These are phyloP conservation scores for Penicillium soppii DNA, from an alignment of 495 filamentous ascomycete species.

Conservation along the genomic window DNA sequence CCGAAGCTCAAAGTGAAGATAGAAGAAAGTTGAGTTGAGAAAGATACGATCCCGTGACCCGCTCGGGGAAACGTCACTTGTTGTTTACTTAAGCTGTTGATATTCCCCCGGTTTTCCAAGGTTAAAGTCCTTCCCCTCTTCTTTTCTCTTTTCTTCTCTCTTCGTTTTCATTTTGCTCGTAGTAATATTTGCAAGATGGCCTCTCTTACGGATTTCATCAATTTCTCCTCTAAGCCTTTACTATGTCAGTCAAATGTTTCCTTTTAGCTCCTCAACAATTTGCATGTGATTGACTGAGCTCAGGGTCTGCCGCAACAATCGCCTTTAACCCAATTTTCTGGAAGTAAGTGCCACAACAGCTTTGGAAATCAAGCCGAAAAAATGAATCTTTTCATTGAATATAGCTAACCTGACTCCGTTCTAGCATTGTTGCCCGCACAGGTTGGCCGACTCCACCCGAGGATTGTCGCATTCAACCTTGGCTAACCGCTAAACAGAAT, in stretches of 20 bases:
- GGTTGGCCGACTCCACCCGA: conserved; percentile 31
- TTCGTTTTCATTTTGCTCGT: conserved; percentile 5
- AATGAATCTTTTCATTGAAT: neutral
- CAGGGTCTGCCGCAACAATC: conserved; percentile 50
- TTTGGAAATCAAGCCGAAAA: neutral
- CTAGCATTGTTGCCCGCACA: conserved; percentile 47
- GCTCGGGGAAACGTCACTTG: conserved; percentile 24
- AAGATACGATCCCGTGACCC: conserved; percentile 19
- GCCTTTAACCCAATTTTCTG: conserved; percentile 58
- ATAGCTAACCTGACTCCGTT: conserved; percentile 1
- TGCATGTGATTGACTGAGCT: conserved; percentile 36
- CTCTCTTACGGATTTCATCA: conserved; percentile 39
- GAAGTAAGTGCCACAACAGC: conserved; percentile 53
- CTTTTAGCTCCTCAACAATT: conserved; percentile 20
- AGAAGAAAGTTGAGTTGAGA: conserved; percentile 1
- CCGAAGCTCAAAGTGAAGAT: neutral
- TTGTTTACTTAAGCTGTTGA: conserved; percentile 31
- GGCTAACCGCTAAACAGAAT: conserved; percentile 59
- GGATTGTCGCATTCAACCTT: neutral
- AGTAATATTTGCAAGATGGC: no score
- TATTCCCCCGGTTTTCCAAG: no score
- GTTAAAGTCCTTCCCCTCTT: conserved; percentile 13
- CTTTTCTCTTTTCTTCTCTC: conserved; percentile 8
- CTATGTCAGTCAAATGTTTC: conserved; percentile 34
- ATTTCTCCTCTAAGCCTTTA: conserved; percentile 47